Base-by-base conservation (phyloP, 352 stramenopile species). In the Blastocystis sp. region DNA sequence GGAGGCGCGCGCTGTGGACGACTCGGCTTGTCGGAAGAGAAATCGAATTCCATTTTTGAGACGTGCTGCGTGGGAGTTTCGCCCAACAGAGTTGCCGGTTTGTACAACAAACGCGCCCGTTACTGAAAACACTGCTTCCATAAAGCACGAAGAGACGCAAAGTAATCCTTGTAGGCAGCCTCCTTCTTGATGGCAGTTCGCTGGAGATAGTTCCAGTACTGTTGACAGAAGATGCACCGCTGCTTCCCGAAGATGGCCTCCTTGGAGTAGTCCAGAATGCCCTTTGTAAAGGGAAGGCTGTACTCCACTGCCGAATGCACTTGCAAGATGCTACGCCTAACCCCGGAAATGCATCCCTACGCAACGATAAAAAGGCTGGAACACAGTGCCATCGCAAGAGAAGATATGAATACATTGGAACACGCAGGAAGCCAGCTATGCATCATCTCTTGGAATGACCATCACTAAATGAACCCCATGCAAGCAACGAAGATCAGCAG, bases 1-100 rank as follows among this genome's bases (percentile, higher is more conserved):
- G 74, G 74, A n/a, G 28, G 74, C 17, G 11, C 11, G 17, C 74
- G 74, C 43, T 41, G 5, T 74, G 64, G 64, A 43, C 64, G 64
- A 38, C 45, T 84, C 28, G 74, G n/a, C 19, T 19, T 84, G 28
- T 84, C 74, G 17, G 74, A 84, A 52, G 74, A 84, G 34, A 84
- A 84, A 84, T 84, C 74, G 34, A 84, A 84, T 45, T 84, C 74
- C 74, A 84, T 84, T 28, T 40, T 40, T 76, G 38, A n/a, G 23
- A 21, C 48, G 21, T 11, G 48, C 48, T 17, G 14, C 48, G 28
- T 34, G 48, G 48, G 48, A 56, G 48, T 56, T 56, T 56, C 48
- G 14, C 5, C 48, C 5, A 56, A 56, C 48, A 56, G 48, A 7
- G 48, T 34, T 34, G 28, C 28, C 28, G 28, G 28, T 34, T 34